Percentiles rank a stretch among this genome's conserved stretches.
phyloP scores from a whole-genome alignment of 805 yeast species.

The Teunomyces funiuensis region DNA sequence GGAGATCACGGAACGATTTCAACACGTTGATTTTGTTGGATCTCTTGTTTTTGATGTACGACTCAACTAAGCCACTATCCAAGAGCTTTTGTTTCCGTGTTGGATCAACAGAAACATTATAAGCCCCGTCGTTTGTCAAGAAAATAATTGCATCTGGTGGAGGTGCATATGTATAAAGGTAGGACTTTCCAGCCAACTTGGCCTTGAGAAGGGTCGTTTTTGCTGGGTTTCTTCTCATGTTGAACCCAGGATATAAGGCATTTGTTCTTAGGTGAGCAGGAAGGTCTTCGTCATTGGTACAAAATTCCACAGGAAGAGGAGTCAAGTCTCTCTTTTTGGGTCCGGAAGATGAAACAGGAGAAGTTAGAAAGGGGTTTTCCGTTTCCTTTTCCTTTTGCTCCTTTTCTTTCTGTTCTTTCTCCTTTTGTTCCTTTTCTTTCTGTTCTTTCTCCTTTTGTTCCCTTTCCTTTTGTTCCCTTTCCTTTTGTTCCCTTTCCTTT shows the following conservation, averaged over 20 bases:
- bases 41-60: constrained; percentile 13
- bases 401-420: constrained; percentile 3
- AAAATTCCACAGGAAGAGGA: constrained; percentile 15
- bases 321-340: neutral
- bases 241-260: constrained; percentile 21
- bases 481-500: constrained; percentile 10
- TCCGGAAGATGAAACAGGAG: too few species aligned
- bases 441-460: constrained; percentile 8
- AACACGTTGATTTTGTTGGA: constrained; percentile 15
- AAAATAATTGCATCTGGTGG: constrained; percentile 27
- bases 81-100: constrained; percentile 15
- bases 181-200: constrained; percentile 20
- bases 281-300: constrained; percentile 18
- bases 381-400: neutral
- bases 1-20: constrained; percentile 22
- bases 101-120: constrained; percentile 21
- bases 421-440: constrained; percentile 3
- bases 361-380: too few species aligned
- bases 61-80: constrained; percentile 23
- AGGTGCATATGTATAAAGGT: constrained; percentile 27
- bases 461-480: constrained; percentile 10
- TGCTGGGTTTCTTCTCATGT: constrained; percentile 15
- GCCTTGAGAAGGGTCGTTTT: constrained; percentile 16
- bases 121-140: constrained; percentile 34
- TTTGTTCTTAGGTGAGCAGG: constrained; percentile 15